phyloP scores from a whole-genome alignment of 805 yeast species.

The Candida piceae region DNA sequence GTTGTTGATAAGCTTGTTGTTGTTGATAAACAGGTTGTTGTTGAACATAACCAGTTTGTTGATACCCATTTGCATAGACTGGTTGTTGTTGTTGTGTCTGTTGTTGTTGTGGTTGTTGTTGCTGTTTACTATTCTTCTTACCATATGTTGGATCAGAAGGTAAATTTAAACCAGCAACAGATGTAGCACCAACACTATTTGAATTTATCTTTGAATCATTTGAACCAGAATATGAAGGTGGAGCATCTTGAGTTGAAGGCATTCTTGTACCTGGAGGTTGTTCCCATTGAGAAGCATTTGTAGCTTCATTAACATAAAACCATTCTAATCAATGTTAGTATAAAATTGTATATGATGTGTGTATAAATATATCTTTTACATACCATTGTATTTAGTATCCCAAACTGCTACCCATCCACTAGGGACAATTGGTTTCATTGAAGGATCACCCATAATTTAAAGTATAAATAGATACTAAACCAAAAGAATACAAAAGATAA shows the following conservation, averaged over 20 bases:
- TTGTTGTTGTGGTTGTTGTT: slow-evolving; percentile 11
- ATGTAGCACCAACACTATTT: too few species aligned
- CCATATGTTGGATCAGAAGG: slow-evolving; percentile 10
- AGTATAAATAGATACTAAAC: too few species aligned
- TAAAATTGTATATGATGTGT: too few species aligned
- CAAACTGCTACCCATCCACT: slow-evolving; percentile 66
- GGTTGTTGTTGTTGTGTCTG: slow-evolving; percentile 14
- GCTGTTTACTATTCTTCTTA: too few species aligned
- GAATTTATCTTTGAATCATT: too few species aligned
- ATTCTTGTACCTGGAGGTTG: slow-evolving; percentile 60
- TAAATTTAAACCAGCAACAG: slow-evolving; percentile 5
- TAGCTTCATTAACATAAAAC: slow-evolving; percentile 72
- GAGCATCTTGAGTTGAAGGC: slow-evolving; percentile 28
- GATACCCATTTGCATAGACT: slow-evolving; percentile 5
- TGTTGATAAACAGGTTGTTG: too few species aligned
- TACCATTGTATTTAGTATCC: slow-evolving; percentile 54
- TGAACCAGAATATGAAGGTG: slow-evolving; percentile 31
- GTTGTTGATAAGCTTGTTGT: too few species aligned
- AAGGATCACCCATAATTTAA: too few species aligned
- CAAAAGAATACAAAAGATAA: too few species aligned
- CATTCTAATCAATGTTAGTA: slow-evolving; percentile 34
- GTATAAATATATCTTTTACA: too few species aligned
- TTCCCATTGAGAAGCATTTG: slow-evolving; percentile 88
- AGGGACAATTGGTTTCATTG: slow-evolving; percentile 27
- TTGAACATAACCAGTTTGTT: too few species aligned